Conservation (phyloP, 352 stramenopile species). For the Pythium aphanidermatum region DNA sequence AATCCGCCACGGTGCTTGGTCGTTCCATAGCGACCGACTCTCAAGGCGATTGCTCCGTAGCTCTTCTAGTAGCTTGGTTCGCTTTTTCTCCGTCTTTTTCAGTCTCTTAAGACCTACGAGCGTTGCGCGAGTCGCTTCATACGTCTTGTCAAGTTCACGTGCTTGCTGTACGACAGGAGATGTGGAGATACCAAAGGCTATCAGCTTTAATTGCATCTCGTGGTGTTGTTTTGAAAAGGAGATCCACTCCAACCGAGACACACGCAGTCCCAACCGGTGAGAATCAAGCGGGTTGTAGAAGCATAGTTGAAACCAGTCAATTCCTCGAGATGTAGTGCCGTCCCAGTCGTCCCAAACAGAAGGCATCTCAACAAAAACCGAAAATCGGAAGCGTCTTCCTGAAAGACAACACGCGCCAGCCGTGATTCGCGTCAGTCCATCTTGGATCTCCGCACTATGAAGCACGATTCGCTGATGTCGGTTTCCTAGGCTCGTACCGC, state of each 20-base stretch:
- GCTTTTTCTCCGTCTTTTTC: constrained; percentile 29
- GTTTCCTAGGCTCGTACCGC: too few species aligned
- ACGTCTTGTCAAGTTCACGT: constrained; percentile 4
- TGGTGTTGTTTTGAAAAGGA: constrained; percentile 31
- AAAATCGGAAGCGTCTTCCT: constrained; percentile 2
- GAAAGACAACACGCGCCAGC: constrained; percentile 7
- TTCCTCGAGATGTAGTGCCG: too few species aligned
- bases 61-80: constrained; percentile 13
- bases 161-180: constrained; percentile 10
- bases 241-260: constrained; percentile 37
- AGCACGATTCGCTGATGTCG: background rate
- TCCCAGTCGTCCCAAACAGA: too few species aligned
- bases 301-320: constrained; percentile 25
- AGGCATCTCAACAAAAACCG: constrained; percentile 7
- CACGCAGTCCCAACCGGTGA: constrained; percentile 5
- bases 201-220: constrained; percentile 33
- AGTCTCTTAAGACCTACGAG: constrained; percentile 9
- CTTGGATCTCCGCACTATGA: constrained; percentile 3
- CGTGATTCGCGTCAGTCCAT: background rate
- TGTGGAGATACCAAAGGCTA: constrained; percentile 23
- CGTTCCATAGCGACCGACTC: constrained; percentile 13
- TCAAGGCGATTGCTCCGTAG: constrained; percentile 18
- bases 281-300: constrained; percentile 32
- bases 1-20: constrained; percentile 24
- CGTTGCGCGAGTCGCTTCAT: constrained; percentile 1